phyloP scores from a whole-genome alignment of 768 basidiomycete species.

The Sporobolomyces pararoseus region DNA sequence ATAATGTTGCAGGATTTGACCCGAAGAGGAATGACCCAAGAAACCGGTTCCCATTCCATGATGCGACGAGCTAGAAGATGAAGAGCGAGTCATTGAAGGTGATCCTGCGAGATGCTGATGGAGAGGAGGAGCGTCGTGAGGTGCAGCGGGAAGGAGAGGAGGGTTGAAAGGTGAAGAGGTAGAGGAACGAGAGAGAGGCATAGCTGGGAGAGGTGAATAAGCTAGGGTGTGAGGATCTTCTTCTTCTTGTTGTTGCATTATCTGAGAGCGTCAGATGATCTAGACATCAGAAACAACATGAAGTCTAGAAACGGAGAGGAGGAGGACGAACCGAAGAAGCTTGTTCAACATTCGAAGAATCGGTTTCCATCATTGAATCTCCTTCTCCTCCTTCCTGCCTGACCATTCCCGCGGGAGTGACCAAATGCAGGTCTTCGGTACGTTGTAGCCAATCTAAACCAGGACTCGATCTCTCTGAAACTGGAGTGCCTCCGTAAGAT shows the following conservation, averaged over 20 bases:
- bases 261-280: background rate
- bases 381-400: background rate
- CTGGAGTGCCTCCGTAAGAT: background rate
- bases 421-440: slow-evolving; percentile 19
- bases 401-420: slow-evolving; percentile 1
- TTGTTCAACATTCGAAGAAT: background rate
- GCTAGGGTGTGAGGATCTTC: slow-evolving; percentile 3
- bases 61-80: background rate
- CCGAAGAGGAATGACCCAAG: background rate
- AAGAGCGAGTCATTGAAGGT: slow-evolving; percentile 17
- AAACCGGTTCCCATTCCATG: background rate
- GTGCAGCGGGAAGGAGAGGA: background rate
- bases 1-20: background rate
- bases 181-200: background rate
- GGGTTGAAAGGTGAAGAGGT: background rate
- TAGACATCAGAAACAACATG: no score
- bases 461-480: slow-evolving; percentile 3
- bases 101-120: slow-evolving; percentile 36
- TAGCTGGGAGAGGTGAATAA: slow-evolving; percentile 8
- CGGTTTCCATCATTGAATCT: background rate
- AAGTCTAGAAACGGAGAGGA: slow-evolving; percentile 2
- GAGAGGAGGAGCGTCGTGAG: slow-evolving; percentile 33
- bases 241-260: background rate
- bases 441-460: slow-evolving; percentile 29
- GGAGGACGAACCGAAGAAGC: no score